Percentiles rank a stretch among this genome's conserved stretches.
Evolutionary conservation across 805 yeast genomes (phyloP).

Genomic region (Pichia eremophila): DNA sequence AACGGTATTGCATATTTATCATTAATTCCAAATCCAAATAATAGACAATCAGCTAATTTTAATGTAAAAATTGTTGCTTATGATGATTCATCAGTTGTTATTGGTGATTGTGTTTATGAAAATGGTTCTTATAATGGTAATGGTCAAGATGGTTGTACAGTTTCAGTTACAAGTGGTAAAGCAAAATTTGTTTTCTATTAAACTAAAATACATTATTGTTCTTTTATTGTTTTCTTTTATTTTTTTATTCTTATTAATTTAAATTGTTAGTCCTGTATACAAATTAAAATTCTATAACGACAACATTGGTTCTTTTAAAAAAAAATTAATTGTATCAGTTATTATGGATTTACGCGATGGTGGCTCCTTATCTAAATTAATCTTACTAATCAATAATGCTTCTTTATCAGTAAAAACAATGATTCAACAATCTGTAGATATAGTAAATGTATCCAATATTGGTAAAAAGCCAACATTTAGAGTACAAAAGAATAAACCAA

Average conservation of each 20-base stretch:
- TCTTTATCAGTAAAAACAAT: no score
- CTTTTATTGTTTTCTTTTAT: neutral
- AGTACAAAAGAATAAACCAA: no score
- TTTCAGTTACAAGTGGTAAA: slow-evolving; percentile 31
- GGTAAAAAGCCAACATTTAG: no score
- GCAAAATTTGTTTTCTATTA: slow-evolving; percentile 28
- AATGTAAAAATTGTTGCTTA: slow-evolving; percentile 37
- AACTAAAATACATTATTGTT: neutral
- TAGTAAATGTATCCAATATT: no score
- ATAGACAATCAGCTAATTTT: slow-evolving; percentile 48
- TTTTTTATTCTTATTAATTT: neutral
- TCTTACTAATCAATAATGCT: no score
- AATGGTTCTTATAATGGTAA: slow-evolving; percentile 41
- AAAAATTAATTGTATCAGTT: no score
- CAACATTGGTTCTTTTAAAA: neutral
- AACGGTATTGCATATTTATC: slow-evolving; percentile 72
- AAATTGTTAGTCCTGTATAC: no score
- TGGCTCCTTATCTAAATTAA: no score
- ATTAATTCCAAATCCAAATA: slow-evolving; percentile 93
- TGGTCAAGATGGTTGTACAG: slow-evolving; percentile 74
- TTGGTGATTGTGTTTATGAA: slow-evolving; percentile 35
- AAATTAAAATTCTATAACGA: neutral
- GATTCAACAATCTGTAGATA: no score
- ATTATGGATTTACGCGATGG: no score
- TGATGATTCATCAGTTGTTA: slow-evolving; percentile 28